phyloP scores from a whole-genome alignment of 2,329 filamentous ascomycete species.

The Stromatinia cepivora region DNA sequence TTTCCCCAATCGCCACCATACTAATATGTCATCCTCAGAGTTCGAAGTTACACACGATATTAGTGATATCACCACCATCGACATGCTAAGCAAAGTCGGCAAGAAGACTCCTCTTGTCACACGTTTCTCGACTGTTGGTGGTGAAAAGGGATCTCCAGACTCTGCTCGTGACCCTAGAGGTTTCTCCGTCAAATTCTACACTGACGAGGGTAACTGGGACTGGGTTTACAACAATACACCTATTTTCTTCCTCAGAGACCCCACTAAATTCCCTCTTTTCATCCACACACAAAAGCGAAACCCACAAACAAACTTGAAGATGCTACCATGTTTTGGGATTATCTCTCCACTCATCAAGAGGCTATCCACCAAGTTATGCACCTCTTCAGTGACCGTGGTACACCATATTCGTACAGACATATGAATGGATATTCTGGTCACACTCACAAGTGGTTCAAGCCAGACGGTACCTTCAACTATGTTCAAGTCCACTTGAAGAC shows the following conservation, averaged over 20 bases:
- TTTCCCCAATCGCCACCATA: neutral
- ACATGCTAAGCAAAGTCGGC: slow-evolving; percentile 54
- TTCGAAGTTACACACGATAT: slow-evolving; percentile 41
- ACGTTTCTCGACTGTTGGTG: slow-evolving; percentile 72
- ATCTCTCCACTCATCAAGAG: slow-evolving; percentile 61
- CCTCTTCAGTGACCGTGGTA: slow-evolving; percentile 66
- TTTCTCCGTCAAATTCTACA: slow-evolving; percentile 71
- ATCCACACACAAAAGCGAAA: slow-evolving; percentile 78
- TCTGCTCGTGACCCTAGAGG: slow-evolving; percentile 67
- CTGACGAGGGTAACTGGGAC: slow-evolving; percentile 70
- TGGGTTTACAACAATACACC: slow-evolving; percentile 77
- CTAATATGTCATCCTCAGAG: slow-evolving; percentile 29
- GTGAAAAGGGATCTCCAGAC: slow-evolving; percentile 67
- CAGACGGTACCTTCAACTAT: slow-evolving; percentile 65
- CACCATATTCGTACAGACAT: slow-evolving; percentile 63
- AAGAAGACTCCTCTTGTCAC: slow-evolving; percentile 68
- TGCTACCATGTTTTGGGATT: slow-evolving; percentile 51
- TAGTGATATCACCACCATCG: slow-evolving; percentile 33
- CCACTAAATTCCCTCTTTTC: slow-evolving; percentile 72
- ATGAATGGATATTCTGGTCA: slow-evolving; percentile 70
- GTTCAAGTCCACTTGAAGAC: slow-evolving; percentile 65
- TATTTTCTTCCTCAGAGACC: slow-evolving; percentile 74
- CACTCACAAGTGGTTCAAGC: slow-evolving; percentile 66
- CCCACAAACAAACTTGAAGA: slow-evolving; percentile 71
- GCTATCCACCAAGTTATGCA: slow-evolving; percentile 64